Conservation (phyloP, 352 stramenopile species). For the Phytopythium kandeliae region DNA sequence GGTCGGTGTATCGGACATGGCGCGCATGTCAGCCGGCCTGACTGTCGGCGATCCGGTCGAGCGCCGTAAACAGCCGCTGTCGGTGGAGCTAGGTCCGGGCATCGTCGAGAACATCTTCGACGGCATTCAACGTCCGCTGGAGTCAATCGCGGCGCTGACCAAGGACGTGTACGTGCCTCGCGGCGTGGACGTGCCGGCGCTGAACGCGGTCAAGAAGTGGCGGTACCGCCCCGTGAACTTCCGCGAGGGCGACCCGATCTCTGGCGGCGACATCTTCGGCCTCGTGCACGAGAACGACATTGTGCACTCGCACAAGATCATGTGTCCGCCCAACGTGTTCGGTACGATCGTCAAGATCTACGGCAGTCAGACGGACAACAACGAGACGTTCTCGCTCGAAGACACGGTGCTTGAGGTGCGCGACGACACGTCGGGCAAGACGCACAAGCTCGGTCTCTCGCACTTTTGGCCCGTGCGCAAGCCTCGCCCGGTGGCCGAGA, state of each 20-base stretch:
- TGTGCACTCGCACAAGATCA: conserved; percentile 98
- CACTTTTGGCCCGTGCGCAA: conserved; percentile 99
- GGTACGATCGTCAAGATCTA: conserved; percentile 99
- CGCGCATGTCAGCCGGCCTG: conserved; percentile 66
- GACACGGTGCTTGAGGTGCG: conserved; percentile 99
- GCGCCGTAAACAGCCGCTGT: conserved; percentile 96
- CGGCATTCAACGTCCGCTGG: conserved; percentile 98
- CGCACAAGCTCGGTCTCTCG: conserved; percentile 93
- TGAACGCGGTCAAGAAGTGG: conserved; percentile 93
- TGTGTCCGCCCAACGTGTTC: conserved; percentile 98
- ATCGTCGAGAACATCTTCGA: conserved; percentile 99
- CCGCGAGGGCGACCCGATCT: conserved; percentile 93
- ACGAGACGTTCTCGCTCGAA: conserved; percentile 95
- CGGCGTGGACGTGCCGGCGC: conserved; percentile 94
- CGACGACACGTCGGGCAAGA: conserved; percentile 94
- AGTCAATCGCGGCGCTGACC: conserved; percentile 92
- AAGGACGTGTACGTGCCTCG: conserved; percentile 98
- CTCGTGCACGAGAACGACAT: conserved; percentile 99
- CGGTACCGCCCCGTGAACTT: conserved; percentile 94
- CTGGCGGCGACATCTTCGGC: conserved; percentile 97
- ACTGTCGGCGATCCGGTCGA: conserved; percentile 98
- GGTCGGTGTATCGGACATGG: not conserved
- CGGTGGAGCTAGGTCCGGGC: conserved; percentile 98
- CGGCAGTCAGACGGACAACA: conserved; percentile 92
- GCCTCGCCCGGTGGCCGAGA: conserved; percentile 96